Evolutionary conservation across 1,284 basidiomycete genomes (phyloP).

Genomic region (Apiotrichum akiyoshidainum): DNA sequence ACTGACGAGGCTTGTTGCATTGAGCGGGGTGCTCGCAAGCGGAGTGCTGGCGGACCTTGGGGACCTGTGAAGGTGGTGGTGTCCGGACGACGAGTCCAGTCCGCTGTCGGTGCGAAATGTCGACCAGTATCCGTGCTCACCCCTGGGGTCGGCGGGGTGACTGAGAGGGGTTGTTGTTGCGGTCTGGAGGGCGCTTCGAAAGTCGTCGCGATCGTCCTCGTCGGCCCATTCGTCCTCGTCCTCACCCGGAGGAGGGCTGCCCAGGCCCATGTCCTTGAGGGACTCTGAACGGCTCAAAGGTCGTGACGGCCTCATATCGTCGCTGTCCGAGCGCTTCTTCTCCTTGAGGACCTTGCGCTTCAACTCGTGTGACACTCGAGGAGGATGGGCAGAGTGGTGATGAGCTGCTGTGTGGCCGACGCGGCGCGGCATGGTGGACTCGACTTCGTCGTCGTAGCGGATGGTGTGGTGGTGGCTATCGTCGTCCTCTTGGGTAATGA

Average conservation of each 20-base stretch:
- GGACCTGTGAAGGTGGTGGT: neutral
- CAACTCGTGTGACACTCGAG: too few species aligned
- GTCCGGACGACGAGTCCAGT: neutral
- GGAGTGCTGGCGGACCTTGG: too few species aligned
- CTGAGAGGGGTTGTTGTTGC: neutral
- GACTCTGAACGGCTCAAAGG: neutral
- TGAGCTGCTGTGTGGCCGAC: too few species aligned
- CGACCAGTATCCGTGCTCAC: constrained; percentile 6
- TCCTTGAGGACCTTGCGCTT: neutral
- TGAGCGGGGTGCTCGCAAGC: too few species aligned
- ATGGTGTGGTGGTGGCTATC: too few species aligned
- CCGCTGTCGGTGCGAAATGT: neutral
- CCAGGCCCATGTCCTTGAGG: neutral
- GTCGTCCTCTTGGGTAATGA: too few species aligned
- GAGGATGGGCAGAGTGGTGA: too few species aligned
- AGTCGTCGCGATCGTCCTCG: constrained; percentile 1
- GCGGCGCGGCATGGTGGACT: constrained; percentile 24
- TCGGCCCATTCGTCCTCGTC: constrained; percentile 9
- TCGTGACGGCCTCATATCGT: too few species aligned
- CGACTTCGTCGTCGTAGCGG: constrained; percentile 30
- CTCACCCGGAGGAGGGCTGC: neutral
- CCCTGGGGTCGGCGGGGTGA: constrained; percentile 5
- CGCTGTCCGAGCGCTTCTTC: neutral
- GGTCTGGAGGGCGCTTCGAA: constrained; percentile 3
- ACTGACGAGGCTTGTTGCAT: neutral